Base-by-base conservation (phyloP, 2,329 filamentous ascomycete genomes). In the Pleoardoris graminearum region DNA sequence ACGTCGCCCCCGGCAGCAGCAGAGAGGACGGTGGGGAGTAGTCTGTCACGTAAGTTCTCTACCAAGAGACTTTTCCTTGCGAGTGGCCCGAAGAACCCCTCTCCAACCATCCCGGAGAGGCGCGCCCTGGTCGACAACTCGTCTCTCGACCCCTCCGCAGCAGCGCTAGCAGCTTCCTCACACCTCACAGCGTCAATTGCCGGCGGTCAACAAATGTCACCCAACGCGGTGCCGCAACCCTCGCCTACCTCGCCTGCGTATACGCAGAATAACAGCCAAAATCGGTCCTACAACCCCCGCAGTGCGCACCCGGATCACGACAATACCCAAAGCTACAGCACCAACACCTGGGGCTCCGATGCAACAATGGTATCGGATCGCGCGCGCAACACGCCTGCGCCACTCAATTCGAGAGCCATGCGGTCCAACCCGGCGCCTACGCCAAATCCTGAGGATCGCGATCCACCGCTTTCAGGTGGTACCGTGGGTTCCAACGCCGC, bases 61-160 rank as follows among this genome's bases (percentile, higher is more conserved):
- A 80, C 77, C 37, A 80, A 80, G 70, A 79, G 79, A 62, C 73
- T 80, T 51, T 80, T 80, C 71, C 71, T 80, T 50, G 75, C 76
- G 45, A 74, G 72, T 21, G 72, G 76, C 32, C 75, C 76, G 41
- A 80, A 80, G 62, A 79, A 80, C 56, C 75, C 74, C n/a, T 80
- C 77, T 55, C 79, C 79, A 35, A 80, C 78, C 51, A 78, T 75
- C 61, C 77, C 70, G 67, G 74, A 76, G 60, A 71, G 73, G 58
- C 71, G 71, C 32, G 66, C 70, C 50, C 60, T 77, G 52, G 69
- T 73, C 63, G 74, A 76, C 65, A 69, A 68, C 53, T 70, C 73
- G 42, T 72, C 69, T 50, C 72, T 80, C 29, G 77, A 81, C 66
- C 78, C 78, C 50, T 80, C 77, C 32, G 78, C 78, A 57, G 78